Base-by-base conservation (phyloP, 352 stramenopile species). In the Globisporangium emineosum region DNA sequence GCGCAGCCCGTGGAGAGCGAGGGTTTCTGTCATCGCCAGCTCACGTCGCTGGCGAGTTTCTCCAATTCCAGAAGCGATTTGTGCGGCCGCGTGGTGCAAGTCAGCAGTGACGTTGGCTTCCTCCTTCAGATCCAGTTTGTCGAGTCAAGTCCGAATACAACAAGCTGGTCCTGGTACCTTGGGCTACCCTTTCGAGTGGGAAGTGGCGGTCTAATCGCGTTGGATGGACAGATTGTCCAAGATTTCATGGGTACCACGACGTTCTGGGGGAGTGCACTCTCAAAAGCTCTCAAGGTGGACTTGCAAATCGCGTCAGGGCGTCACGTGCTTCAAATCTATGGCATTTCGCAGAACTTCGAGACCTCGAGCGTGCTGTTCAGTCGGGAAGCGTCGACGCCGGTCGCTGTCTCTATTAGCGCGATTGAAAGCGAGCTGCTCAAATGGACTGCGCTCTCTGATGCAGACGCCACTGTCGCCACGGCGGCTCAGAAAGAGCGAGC, bases 101-200 rank as follows among this genome's bases (percentile, higher is more conserved):
- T 84, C 19, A 67, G 62, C 25, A 72, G 60, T 3, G 78, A 80
- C 37, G 69, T 85, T 10, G 70, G 62, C 0, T 85, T 88, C 67
- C 58, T 75, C 1, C 27, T 88, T 7, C 67, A 79, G 37, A 77
- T 88, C 25, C 73, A 85, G n/a, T 71, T 88, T 35, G 60, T 82
- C 21, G 78, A 88, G 47, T 67, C 72, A 17, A 78, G 66, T 54
- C 40, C 68, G 3, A 66, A 68, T 10, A 49, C 55, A 45, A 78
- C 75, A 27, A 68, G 45, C 32, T 87, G 79, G 79, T 81, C 72
- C 42, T 89, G 77, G 77, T 84, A 76, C 30, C 61, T 89, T 2
- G 79, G 79, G 5, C 60, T 89, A 9, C 79, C 79, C 15, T 83
- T 87, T 53, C 79, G 79, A n/a, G 62, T 61, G 30, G 77, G 79